A percentile compares a stretch with the other conserved stretches of the same genome.
phyloP scores from a whole-genome alignment of 2,329 filamentous ascomycete species.

The Volutella citrinella region DNA sequence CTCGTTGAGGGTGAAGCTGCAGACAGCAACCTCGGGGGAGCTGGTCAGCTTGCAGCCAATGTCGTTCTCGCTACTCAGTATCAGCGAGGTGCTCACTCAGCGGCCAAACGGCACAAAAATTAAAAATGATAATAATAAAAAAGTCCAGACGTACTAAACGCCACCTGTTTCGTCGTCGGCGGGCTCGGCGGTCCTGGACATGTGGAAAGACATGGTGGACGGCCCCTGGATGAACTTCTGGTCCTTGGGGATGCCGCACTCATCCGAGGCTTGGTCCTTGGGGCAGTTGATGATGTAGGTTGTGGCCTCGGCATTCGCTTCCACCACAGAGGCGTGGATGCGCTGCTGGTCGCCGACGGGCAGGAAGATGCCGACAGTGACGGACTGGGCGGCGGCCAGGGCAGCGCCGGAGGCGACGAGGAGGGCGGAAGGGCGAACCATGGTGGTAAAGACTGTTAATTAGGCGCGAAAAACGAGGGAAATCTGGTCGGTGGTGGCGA shows the following conservation, averaged over 20 bases:
- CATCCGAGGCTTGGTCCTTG: slow-evolving; percentile 9
- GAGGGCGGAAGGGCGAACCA: slow-evolving; percentile 24
- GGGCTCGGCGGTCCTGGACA: slow-evolving; percentile 7
- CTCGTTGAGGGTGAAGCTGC: slow-evolving; percentile 13
- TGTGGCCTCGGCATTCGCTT: slow-evolving; percentile 24
- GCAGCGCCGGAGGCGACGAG: slow-evolving; percentile 20
- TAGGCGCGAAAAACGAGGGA: slow-evolving; percentile 6
- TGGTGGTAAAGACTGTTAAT: slow-evolving; percentile 11
- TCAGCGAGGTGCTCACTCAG: no score
- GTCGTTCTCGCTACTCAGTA: slow-evolving; percentile 17
- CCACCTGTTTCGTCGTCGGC: slow-evolving; percentile 9
- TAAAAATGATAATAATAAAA: no score
- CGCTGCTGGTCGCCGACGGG: slow-evolving; percentile 19
- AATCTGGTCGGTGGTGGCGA: no score
- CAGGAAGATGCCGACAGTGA: slow-evolving; percentile 27
- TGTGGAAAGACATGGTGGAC: slow-evolving; percentile 22
- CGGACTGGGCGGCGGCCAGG: slow-evolving; percentile 22
- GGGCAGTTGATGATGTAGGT: slow-evolving; percentile 29
- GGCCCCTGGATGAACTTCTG: slow-evolving; percentile 27
- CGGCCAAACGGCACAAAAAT: no score
- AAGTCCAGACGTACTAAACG: slow-evolving; percentile 15
- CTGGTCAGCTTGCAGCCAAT: slow-evolving; percentile 24
- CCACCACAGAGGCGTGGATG: slow-evolving; percentile 29
- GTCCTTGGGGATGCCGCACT: slow-evolving; percentile 22
- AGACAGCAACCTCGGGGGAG: slow-evolving; percentile 20